These are phyloP conservation scores for Colletotrichum sp. DNA, from an alignment of 2,329 filamentous ascomycete genomes.

Conservation along the genomic window DNA sequence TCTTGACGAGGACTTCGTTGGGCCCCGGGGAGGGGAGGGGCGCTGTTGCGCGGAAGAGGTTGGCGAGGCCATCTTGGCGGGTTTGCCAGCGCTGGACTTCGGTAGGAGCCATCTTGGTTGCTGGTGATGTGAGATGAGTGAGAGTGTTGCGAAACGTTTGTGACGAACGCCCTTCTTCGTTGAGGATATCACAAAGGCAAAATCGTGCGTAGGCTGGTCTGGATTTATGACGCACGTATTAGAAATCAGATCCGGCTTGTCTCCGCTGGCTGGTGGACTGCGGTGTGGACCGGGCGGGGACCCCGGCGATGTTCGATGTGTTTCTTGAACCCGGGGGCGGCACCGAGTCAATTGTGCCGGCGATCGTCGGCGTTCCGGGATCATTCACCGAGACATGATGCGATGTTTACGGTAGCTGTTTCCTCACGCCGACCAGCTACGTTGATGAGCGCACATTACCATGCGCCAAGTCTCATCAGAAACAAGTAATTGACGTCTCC, in stretches of 20 bases:
- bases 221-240: constrained; percentile 13
- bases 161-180: neutral
- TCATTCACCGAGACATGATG: neutral
- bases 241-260: constrained; percentile 9
- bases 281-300: neutral
- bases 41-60: constrained; percentile 48
- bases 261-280: constrained; percentile 2
- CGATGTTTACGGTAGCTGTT: neutral
- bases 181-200: neutral
- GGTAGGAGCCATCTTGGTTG: neutral
- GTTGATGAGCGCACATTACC: neutral
- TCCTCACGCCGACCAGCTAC: fast-evolving
- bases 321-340: neutral
- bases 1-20: constrained; percentile 57
- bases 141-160: neutral
- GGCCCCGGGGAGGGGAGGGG: constrained; percentile 52
- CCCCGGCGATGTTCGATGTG: neutral
- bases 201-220: neutral
- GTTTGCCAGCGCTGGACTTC: constrained; percentile 56
- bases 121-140: neutral
- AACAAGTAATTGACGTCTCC: neutral
- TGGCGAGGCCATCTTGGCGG: constrained; percentile 59
- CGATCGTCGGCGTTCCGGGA: neutral
- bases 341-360: neutral
- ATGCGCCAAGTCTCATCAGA: neutral